Evolutionary conservation across 1,139 yeast genomes (phyloP).

Genomic region (Eremothecium coryli): DNA sequence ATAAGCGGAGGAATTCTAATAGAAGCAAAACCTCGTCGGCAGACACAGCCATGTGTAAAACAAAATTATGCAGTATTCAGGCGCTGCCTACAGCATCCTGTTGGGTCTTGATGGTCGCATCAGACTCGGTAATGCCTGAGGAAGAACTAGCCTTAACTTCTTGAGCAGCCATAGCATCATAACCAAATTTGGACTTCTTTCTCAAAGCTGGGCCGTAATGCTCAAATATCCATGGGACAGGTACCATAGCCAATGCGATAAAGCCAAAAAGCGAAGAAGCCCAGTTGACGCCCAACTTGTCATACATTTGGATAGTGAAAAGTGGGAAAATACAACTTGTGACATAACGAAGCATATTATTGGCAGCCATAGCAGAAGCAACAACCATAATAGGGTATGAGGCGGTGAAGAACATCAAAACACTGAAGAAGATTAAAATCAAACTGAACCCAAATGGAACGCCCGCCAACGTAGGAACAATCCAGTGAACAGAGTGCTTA

Average conservation of each 20-base stretch:
- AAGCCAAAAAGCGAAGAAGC: constrained; percentile 70
- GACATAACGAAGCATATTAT: constrained; percentile 58
- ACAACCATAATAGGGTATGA: constrained; percentile 66
- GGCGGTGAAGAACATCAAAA: constrained; percentile 61
- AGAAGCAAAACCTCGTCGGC: no score
- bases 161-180: constrained; percentile 34
- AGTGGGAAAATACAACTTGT: constrained; percentile 57
- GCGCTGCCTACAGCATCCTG: no score
- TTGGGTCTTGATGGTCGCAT: no score
- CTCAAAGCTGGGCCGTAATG: constrained; percentile 47
- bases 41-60: no score
- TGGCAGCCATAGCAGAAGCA: constrained; percentile 75
- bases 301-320: constrained; percentile 69
- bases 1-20: no score
- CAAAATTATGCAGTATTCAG: no score
- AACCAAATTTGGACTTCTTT: constrained; percentile 48
- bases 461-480: constrained; percentile 68
- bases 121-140: no score
- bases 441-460: constrained; percentile 69
- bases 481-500: constrained; percentile 58
- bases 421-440: constrained; percentile 62
- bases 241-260: constrained; percentile 57
- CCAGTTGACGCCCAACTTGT: constrained; percentile 61
- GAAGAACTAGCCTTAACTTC: no score
- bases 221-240: constrained; percentile 59